These are phyloP conservation scores for Beauveria rudraprayagi DNA, from an alignment of 2,329 filamentous ascomycete species.

Conservation along the genomic window DNA sequence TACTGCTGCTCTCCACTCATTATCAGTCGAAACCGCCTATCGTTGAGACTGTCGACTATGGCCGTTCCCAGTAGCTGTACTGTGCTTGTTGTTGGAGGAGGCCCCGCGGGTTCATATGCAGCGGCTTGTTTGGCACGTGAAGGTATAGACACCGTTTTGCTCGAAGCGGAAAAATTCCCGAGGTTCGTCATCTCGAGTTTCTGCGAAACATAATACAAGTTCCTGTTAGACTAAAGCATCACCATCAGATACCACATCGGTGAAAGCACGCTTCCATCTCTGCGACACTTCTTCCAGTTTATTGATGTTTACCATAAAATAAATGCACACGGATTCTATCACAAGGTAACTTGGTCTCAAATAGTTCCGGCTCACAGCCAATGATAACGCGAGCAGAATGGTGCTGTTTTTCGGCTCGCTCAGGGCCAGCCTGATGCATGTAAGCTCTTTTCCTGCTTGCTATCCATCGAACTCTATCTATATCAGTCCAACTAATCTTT, in stretches of 20 bases:
- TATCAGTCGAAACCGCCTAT: no score
- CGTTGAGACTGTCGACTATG: no score
- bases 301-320: constrained; percentile 35
- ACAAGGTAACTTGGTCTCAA: constrained; percentile 24
- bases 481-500: no score
- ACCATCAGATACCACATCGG: constrained; percentile 28
- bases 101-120: constrained; percentile 37
- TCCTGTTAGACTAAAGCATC: no score
- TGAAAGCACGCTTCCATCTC: constrained; percentile 29
- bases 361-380: neutral
- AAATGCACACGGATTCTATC: constrained; percentile 30
- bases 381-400: constrained; percentile 12
- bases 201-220: neutral
- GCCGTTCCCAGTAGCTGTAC: constrained; percentile 14
- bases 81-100: constrained; percentile 36
- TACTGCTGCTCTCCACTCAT: no score
- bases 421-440: constrained; percentile 23
- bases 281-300: constrained; percentile 35
- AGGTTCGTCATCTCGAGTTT: constrained; percentile 18
- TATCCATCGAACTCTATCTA: neutral
- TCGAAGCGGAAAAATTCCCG: constrained; percentile 36
- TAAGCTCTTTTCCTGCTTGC: constrained; percentile 16
- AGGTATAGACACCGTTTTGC: constrained; percentile 33
- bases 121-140: constrained; percentile 36
- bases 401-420: constrained; percentile 33